Conservation (phyloP, 2,329 filamentous ascomycete species). For the Ciborinia camelliae region DNA sequence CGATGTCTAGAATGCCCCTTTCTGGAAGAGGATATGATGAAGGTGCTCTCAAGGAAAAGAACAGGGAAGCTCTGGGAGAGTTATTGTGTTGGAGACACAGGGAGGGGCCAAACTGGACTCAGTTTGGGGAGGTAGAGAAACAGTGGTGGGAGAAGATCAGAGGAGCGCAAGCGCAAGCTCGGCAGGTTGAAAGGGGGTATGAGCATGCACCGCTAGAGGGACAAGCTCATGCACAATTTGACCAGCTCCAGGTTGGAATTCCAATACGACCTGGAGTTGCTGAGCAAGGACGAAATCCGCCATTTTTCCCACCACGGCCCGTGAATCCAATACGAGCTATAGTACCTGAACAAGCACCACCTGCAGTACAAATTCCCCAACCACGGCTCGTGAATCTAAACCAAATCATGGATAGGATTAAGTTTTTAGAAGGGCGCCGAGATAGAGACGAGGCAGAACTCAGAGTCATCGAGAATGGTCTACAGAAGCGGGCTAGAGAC, state of each 20-base stretch:
- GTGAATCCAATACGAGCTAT: background rate
- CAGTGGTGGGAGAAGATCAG: background rate
- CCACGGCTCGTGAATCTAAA: background rate
- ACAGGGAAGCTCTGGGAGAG: background rate
- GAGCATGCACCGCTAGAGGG: too few relatives aligned
- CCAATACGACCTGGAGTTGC: too few relatives aligned
- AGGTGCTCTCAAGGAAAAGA: background rate
- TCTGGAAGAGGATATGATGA: background rate
- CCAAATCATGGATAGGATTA: background rate
- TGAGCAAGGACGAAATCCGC: too few relatives aligned
- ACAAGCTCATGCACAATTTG: too few relatives aligned
- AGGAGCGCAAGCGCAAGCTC: background rate
- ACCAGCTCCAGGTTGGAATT: too few relatives aligned
- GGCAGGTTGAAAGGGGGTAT: too few relatives aligned
- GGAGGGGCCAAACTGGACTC: background rate
- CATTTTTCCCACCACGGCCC: too few relatives aligned
- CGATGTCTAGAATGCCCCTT: background rate
- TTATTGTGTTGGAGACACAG: background rate
- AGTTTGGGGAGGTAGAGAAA: background rate
- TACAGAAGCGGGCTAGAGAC: too few relatives aligned
- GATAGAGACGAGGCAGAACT: background rate
- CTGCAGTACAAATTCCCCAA: background rate
- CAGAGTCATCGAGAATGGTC: too few relatives aligned
- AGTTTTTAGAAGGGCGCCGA: background rate
- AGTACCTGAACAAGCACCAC: background rate